Evolutionary conservation across 345 rosid genomes (phyloP), one percentile per base, ranked within the genome.

Genomic region (Mercurialis annua): DNA sequence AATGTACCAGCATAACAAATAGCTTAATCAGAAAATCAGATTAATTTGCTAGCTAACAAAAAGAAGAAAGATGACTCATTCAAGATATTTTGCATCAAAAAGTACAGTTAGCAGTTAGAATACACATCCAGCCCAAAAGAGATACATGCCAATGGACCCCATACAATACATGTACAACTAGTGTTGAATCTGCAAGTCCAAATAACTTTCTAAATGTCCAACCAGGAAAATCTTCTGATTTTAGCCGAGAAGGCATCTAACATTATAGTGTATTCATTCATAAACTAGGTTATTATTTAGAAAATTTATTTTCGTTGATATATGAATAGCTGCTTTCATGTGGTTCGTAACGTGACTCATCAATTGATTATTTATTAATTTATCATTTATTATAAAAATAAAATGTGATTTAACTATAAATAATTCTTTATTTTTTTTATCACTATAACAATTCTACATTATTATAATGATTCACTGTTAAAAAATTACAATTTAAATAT

Each of bases 1-100:
- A 73, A 74, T 29, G 49, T 59, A 71, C 43, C 67, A 63, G 7
- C 31, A 64, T 59, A 18, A 51, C 64, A 42, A 21, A 60, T 23
- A 30, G 55, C 33, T 36, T 27, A 20, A 73, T 44, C 27, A 64
- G 40, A n/a, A 1, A 15, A 31, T 27, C 1, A 36, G 10, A 68
- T 31, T 71, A 20, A 55, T 56, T 63, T 48, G 48, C 46, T 56
- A 24, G 53, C 16, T 15, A 59, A 38, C 3, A 23, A 20, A 15
- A 54, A 60, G 20, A 18, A 20, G 20, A 2, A 29, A n/a, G 15
- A 44, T 27, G 23, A 65, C 17, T 36, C 11, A 65, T 26, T 36
- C 40, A 36, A 65, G n/a, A 42, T 51, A 51, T 24, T 15, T 20
- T 65, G 48, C 33, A 21, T 40, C 34, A 23, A 30, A 49, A 64